phyloP scores from a whole-genome alignment of 2,329 filamentous ascomycete species.

The Pseudogymnoascus sp. region DNA sequence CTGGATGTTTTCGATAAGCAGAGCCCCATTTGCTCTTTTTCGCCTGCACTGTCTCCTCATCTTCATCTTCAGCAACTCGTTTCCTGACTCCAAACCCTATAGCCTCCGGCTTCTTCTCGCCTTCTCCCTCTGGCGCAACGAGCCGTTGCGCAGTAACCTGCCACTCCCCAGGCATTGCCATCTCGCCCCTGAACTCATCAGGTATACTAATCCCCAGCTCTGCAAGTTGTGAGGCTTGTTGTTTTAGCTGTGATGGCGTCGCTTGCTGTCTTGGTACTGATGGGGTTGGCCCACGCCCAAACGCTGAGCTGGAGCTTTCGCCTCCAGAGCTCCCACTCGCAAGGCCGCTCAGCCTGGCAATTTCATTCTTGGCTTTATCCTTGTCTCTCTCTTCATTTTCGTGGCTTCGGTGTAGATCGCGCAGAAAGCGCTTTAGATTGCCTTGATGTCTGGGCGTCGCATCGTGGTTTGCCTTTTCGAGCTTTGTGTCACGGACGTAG shows the following conservation, averaged over 20 bases:
- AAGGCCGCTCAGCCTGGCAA: constrained; percentile 77
- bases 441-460: constrained; percentile 77
- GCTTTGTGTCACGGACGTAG: constrained; percentile 85
- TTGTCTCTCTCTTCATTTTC: constrained; percentile 76
- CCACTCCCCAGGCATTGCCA: constrained; percentile 90
- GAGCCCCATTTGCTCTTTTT: constrained; percentile 45
- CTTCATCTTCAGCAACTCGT: constrained; percentile 52
- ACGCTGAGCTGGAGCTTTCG: constrained; percentile 17
- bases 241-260: constrained; percentile 62
- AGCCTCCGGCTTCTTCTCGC: constrained; percentile 36
- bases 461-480: constrained; percentile 86
- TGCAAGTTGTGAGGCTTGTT: constrained; percentile 79
- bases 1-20: constrained; percentile 29
- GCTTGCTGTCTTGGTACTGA: constrained; percentile 28
- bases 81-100: constrained; percentile 54
- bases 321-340: constrained; percentile 40
- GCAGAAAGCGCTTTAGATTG: constrained; percentile 79
- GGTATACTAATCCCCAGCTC: constrained; percentile 83
- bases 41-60: constrained; percentile 50
- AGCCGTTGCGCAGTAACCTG: constrained; percentile 46
- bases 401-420: constrained; percentile 78
- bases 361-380: constrained; percentile 73
- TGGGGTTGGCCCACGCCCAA: constrained; percentile 23
- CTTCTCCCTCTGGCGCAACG: constrained; percentile 33
- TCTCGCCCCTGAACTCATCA: constrained; percentile 65